Base-by-base conservation (phyloP, 306 rosid genomes). In the Citrullus colocynthis region DNA sequence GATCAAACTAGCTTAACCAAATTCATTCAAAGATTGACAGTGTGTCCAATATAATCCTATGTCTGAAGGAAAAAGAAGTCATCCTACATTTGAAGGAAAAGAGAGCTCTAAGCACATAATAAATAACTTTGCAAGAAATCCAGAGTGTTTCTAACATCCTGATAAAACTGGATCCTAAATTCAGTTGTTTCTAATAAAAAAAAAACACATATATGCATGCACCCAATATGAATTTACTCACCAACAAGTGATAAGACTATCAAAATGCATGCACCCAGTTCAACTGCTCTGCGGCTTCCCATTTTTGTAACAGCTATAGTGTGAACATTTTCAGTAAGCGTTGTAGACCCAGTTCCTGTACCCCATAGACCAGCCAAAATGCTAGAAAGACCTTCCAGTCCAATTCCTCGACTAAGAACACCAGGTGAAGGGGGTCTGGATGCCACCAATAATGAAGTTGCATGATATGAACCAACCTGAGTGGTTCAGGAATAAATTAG, bases 241-340 rank as follows among this genome's bases (percentile, higher is more conserved):
- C 99, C 98, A 20, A 96, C 85, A 41, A 96, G 98, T 75, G 99
- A 96, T 87, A 92, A 67, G 74, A 91, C 86, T 56, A 96, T 92
- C 87, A 96, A 79, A 82, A 88, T 17, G 65, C 89, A 88, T 52
- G 99, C 99, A 45, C 99, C 99, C 36, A 96, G 81, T 85, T 89
- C 98, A 87, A 96, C 98, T 58, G 97, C 97, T 86, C 88, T 78
- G 72, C 98, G 99, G 83, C 99, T 96, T 87, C 99, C 99, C 98
- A 96, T 92, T 93, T 91, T 96, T 64, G 99, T 92, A 76, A 92
- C 98, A 44, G 99, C 99, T 85, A 96, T 87, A 57, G 99, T 96
- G 80, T 96, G 99, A 54, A 92, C 90, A 80, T 96, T 96, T 88
- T 96, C 99, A 21, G 99, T 92, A 79, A 96, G 83, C 72, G 98